phyloP scores from a whole-genome alignment of 495 filamentous ascomycete genomes.

The Evansstolkia leycettana region DNA sequence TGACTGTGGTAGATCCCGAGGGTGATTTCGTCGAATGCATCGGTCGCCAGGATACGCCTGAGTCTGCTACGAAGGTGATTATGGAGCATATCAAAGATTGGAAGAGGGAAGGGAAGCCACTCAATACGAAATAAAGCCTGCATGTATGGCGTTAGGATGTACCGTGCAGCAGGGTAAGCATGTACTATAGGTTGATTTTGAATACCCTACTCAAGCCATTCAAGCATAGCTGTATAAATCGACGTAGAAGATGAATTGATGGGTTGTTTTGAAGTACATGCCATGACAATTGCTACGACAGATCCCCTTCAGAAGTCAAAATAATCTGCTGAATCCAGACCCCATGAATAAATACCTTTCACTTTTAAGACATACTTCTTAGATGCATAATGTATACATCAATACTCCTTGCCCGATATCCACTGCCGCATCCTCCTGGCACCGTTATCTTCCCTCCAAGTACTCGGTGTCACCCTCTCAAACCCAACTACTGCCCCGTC shows the following conservation, averaged over 20 bases:
- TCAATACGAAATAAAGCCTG: conserved; percentile 29
- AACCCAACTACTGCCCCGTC: background rate
- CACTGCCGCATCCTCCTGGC: too few relatives aligned
- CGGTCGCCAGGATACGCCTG: conserved; percentile 83
- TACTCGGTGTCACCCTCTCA: too few relatives aligned
- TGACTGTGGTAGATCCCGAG: conserved; percentile 58
- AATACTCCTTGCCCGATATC: too few relatives aligned
- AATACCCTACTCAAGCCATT: conserved; percentile 18
- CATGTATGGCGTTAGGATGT: too few relatives aligned
- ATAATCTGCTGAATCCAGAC: too few relatives aligned
- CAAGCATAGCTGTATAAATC: conserved; percentile 3
- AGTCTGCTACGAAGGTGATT: conserved; percentile 75
- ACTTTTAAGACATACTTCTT: too few relatives aligned
- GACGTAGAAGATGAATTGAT: background rate
- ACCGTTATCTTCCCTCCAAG: too few relatives aligned
- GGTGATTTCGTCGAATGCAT: conserved; percentile 97
- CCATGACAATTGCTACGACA: too few relatives aligned
- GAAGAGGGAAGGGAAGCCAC: conserved; percentile 43
- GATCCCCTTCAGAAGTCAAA: too few relatives aligned
- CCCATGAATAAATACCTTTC: too few relatives aligned
- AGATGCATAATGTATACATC: background rate
- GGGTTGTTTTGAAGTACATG: too few relatives aligned
- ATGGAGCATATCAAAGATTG: conserved; percentile 83
- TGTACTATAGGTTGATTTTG: conserved; percentile 15
- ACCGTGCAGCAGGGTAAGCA: too few relatives aligned